Conservation (phyloP, 495 filamentous ascomycete species). For the Aspergillus cavernicola region DNA sequence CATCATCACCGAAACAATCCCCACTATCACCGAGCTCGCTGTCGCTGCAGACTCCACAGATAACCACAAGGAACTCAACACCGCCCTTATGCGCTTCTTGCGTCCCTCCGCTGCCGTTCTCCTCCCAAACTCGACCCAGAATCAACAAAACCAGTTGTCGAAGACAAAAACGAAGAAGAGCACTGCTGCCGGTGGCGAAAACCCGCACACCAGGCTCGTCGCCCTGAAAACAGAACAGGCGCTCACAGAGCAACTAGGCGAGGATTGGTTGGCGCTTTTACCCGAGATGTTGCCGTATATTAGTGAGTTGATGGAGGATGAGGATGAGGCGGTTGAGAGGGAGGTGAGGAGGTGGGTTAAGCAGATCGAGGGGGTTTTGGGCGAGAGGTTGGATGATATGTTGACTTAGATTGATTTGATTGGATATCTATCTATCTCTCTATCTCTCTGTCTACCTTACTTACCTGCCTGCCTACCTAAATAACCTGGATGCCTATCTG, state of each 20-base stretch:
- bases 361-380: conserved; percentile 79
- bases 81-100: conserved; percentile 67
- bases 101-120: conserved; percentile 61
- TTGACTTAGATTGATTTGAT: conserved; percentile 52
- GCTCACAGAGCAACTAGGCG: conserved; percentile 72
- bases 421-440: too few relatives aligned
- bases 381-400: conserved; percentile 86
- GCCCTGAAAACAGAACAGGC: conserved; percentile 74
- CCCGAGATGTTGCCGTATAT: conserved; percentile 95
- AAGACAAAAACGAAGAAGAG: conserved; percentile 51
- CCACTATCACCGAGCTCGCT: conserved; percentile 73
- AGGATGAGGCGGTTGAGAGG: conserved; percentile 84
- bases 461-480: too few relatives aligned
- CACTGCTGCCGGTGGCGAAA: conserved; percentile 39
- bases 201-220: conserved; percentile 58
- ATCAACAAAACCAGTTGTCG: too few relatives aligned
- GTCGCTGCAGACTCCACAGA: conserved; percentile 71
- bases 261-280: conserved; percentile 86
- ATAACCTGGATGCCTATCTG: too few relatives aligned
- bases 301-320: conserved; percentile 91
- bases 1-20: conserved; percentile 46
- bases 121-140: too few relatives aligned
- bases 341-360: conserved; percentile 85
- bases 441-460: too few relatives aligned
- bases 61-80: conserved; percentile 85